A percentile compares a stretch with the other conserved stretches of the same genome.
Evolutionary conservation across 768 basidiomycete species (phyloP).

Genomic region (Lentinula detonsa): DNA sequence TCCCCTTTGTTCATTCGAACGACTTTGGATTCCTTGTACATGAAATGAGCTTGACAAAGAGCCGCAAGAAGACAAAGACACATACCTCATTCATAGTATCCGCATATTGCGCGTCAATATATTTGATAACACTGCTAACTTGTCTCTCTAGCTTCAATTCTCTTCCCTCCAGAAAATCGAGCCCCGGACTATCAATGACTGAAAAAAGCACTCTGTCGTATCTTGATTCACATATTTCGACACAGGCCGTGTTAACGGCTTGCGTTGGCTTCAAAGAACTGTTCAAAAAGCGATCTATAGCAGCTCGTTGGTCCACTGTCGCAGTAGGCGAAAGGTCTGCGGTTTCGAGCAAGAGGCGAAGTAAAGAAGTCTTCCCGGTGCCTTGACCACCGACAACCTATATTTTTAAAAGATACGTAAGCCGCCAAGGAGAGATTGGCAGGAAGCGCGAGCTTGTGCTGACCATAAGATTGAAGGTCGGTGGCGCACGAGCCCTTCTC

Average conservation of each 20-base stretch:
- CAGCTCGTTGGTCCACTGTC: conserved; percentile 65
- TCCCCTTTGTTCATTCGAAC: conserved; percentile 83
- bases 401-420: conserved; percentile 18
- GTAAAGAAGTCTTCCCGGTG: conserved; percentile 80
- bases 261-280: conserved; percentile 56
- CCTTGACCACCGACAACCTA: conserved; percentile 73
- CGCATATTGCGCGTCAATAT: conserved; percentile 74
- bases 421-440: not conserved
- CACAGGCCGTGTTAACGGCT: conserved; percentile 57
- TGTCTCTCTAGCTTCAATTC: conserved; percentile 79
- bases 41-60: not conserved
- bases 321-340: conserved; percentile 76
- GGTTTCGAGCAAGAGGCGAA: conserved; percentile 77
- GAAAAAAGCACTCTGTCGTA: conserved; percentile 75
- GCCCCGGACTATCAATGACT: conserved; percentile 81
- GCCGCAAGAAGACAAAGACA: conserved; percentile 11
- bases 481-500: conserved; percentile 57
- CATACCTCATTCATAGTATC: conserved; percentile 82
- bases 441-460: conserved; percentile 13
- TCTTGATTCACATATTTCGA: conserved; percentile 81
- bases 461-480: conserved; percentile 87
- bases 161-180: conserved; percentile 67
- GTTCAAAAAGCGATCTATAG: conserved; percentile 59
- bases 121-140: conserved; percentile 67
- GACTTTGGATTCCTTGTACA: conserved; percentile 71